Evolutionary conservation across 768 basidiomycete genomes (phyloP).

Genomic region (Suillus subluteus): DNA sequence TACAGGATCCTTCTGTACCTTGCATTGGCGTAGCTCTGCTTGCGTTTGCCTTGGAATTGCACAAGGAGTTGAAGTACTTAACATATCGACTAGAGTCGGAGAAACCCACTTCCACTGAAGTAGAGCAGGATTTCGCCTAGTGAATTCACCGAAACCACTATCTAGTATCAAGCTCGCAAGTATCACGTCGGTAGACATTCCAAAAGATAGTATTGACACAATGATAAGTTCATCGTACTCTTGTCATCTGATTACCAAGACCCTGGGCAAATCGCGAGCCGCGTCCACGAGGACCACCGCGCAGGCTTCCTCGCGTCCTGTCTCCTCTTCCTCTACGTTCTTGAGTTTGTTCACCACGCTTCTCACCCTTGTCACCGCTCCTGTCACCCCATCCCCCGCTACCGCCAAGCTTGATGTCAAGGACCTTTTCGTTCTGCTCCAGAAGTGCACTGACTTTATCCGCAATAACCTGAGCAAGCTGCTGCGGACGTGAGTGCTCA

Average conservation of each 20-base stretch:
- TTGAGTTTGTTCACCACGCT: slow-evolving; percentile 64
- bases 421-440: slow-evolving; percentile 89
- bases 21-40: not conserved
- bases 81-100: not conserved
- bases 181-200: not conserved
- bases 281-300: slow-evolving; percentile 71
- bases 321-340: slow-evolving; percentile 80
- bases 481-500: slow-evolving; percentile 86
- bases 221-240: slow-evolving; percentile 12
- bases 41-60: not conserved
- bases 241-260: slow-evolving; percentile 78
- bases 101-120: too few species aligned
- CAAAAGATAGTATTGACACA: not conserved
- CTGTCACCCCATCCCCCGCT: slow-evolving; percentile 66
- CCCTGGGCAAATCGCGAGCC: slow-evolving; percentile 85
- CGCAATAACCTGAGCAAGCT: slow-evolving; percentile 85
- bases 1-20: not conserved
- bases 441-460: slow-evolving; percentile 86
- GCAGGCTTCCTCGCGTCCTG: slow-evolving; percentile 47
- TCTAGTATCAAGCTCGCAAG: not conserved
- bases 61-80: not conserved
- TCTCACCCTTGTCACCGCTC: slow-evolving; percentile 8
- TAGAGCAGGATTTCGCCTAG: too few species aligned
- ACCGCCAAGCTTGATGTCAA: slow-evolving; percentile 84
- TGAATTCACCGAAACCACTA: too few species aligned